Evolutionary conservation across 257 asterid species (phyloP), one percentile per base, ranked within the genome.

Genomic region (Rubia yunnanensis): DNA sequence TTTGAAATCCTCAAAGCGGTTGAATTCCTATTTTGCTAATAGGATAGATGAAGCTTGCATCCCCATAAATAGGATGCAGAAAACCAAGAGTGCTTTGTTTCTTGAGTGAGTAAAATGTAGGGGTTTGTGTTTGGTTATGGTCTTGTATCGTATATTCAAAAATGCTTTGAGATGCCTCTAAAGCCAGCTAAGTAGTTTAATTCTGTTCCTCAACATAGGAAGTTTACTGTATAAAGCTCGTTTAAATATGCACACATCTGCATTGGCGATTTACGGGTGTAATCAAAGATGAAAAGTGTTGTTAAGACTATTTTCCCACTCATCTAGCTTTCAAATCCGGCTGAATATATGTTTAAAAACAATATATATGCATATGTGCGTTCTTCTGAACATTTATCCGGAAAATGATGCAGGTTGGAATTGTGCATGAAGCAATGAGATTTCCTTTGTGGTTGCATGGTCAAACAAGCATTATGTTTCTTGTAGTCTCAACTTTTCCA

Each of bases 361-460:
- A 65, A 17, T 32, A 22, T 36, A 59, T 30, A 13, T 59, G 7
- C 8, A 44, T 11, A 11, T 5, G 9, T 18, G 15, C n/a, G 9
- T 15, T 55, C n/a, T n/a, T 24, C 5, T 3, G 14, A 24, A 26
- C 26, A 27, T 11, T 65, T 50, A 36, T 31, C 48, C 74, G 67
- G 55, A 68, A 36, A 70, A 70, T 49, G 64, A n/a, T 63, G 77
- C 85, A 94, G 97, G 87, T 94, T 63, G 95, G 95, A n/a, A 84
- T 90, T 73, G 95, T 89, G 68, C 91, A 90, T 67, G 96, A 84
- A 73, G 92, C 74, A 63, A 90, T 94, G 99, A 75, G 62, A 75
- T 89, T 94, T 66, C 99, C 99, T 3, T 75, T 88, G 79, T 94
- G 97, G 99, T 77, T 94, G 83, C 96, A 88, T 60, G 95, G 99